phyloP scores from a whole-genome alignment of 2,329 filamentous ascomycete genomes.

The Xylaria sp. region DNA sequence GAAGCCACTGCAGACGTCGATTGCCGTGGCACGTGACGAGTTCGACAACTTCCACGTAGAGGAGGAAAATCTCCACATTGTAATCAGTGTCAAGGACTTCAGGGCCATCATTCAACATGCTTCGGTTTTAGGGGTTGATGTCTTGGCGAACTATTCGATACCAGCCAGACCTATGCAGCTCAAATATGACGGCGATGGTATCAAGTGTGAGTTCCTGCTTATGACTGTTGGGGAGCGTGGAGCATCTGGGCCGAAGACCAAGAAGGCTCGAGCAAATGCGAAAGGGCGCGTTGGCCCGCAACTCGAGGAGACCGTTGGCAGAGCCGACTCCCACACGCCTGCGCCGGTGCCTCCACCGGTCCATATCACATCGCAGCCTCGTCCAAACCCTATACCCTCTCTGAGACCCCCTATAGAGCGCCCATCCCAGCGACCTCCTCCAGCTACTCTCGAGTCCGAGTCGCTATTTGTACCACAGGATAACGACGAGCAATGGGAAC shows the following conservation, averaged over 20 bases:
- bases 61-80: conserved; percentile 79
- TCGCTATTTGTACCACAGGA: conserved; percentile 77
- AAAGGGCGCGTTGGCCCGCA: conserved; percentile 56
- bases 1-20: conserved; percentile 82
- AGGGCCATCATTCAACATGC: conserved; percentile 82
- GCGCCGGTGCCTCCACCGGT: conserved; percentile 50
- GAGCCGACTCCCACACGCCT: conserved; percentile 52
- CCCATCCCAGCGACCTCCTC: conserved; percentile 65
- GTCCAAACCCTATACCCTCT: conserved; percentile 55
- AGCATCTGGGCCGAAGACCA: conserved; percentile 60
- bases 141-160: conserved; percentile 76
- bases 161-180: conserved; percentile 79
- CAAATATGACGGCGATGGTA: conserved; percentile 73
- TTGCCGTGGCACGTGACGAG: conserved; percentile 79
- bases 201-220: conserved; percentile 80
- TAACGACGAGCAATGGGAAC: conserved; percentile 78
- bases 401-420: conserved; percentile 51
- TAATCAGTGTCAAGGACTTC: conserved; percentile 86
- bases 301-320: conserved; percentile 61
- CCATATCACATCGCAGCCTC: conserved; percentile 52
- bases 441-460: conserved; percentile 70
- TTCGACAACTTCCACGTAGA: conserved; percentile 77
- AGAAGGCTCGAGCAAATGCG: conserved; percentile 54
- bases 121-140: conserved; percentile 72
- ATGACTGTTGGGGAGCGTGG: conserved; percentile 81